phyloP scores from a whole-genome alignment of 345 rosid species.

The Salix udensis region DNA sequence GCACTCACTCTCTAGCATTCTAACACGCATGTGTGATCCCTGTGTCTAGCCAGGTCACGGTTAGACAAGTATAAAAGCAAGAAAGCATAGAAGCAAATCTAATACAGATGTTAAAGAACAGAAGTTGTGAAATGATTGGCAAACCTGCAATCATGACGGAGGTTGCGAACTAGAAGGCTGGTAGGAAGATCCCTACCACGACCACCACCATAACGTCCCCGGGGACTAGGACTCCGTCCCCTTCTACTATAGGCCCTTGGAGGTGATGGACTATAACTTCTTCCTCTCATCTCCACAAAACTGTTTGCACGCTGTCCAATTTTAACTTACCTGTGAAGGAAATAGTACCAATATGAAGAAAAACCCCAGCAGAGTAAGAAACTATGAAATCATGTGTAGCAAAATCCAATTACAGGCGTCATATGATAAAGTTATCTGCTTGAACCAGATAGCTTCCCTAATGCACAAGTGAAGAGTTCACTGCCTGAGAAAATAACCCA shows the following conservation, averaged over 20 bases:
- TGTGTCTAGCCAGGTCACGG: not conserved
- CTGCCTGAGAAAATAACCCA: not conserved
- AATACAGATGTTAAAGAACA: not conserved
- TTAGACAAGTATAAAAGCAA: not conserved
- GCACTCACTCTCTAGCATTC: not conserved
- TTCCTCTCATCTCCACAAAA: slow-evolving; percentile 62
- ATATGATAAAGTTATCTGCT: not conserved
- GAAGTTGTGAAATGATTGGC: not conserved
- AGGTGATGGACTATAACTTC: slow-evolving; percentile 93
- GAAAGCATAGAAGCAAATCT: not conserved
- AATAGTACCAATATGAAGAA: not conserved
- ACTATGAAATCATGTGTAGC: not conserved
- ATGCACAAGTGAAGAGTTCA: not conserved
- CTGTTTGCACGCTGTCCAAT: not conserved
- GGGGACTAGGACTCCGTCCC: slow-evolving; percentile 67
- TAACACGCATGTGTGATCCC: not conserved
- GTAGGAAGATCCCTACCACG: slow-evolving; percentile 67
- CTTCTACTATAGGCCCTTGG: slow-evolving; percentile 66
- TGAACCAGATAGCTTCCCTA: not conserved
- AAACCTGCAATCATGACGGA: slow-evolving; percentile 78
- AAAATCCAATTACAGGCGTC: not conserved
- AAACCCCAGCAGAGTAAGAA: not conserved
- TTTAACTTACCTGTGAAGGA: not conserved
- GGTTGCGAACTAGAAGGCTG: slow-evolving; percentile 88
- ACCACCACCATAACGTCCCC: slow-evolving; percentile 43